phyloP scores from a whole-genome alignment of 305 asterid species.

The Rubia peregrina region DNA sequence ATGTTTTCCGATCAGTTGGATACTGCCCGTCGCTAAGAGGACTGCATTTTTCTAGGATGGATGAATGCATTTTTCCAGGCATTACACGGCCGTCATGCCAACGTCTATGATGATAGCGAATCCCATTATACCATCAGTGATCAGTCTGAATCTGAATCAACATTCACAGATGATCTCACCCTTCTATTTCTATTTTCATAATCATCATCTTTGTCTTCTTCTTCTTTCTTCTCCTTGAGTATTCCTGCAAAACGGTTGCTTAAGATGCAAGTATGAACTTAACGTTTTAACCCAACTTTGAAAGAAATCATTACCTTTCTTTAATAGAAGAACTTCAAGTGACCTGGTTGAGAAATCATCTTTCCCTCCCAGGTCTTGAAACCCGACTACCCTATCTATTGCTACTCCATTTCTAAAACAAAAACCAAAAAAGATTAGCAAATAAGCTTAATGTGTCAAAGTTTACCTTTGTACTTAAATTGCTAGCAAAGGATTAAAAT shows the following conservation, averaged over 20 bases:
- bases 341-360: slow-evolving; percentile 70
- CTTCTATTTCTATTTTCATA: slow-evolving; percentile 37
- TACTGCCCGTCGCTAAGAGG: not conserved
- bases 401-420: slow-evolving; percentile 73
- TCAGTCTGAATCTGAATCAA: slow-evolving; percentile 41
- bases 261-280: slow-evolving; percentile 15
- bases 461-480: not conserved
- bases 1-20: not conserved
- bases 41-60: too few species aligned
- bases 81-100: not conserved
- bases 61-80: not conserved
- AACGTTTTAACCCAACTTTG: not conserved
- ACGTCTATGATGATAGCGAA: not conserved
- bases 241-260: slow-evolving; percentile 45
- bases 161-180: slow-evolving; percentile 34
- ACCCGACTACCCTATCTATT: slow-evolving; percentile 69
- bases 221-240: slow-evolving; percentile 63
- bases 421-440: too few species aligned
- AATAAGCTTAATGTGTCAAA: not conserved
- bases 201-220: slow-evolving; percentile 54
- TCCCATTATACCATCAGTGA: slow-evolving; percentile 12
- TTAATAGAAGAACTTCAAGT: slow-evolving; percentile 57
- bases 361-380: slow-evolving; percentile 81
- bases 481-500: not conserved
- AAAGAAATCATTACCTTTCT: slow-evolving; percentile 48